These are phyloP conservation scores for Warburgia ugandensis DNA, from an alignment of 164 flowering plant species.

Conservation along the genomic window DNA sequence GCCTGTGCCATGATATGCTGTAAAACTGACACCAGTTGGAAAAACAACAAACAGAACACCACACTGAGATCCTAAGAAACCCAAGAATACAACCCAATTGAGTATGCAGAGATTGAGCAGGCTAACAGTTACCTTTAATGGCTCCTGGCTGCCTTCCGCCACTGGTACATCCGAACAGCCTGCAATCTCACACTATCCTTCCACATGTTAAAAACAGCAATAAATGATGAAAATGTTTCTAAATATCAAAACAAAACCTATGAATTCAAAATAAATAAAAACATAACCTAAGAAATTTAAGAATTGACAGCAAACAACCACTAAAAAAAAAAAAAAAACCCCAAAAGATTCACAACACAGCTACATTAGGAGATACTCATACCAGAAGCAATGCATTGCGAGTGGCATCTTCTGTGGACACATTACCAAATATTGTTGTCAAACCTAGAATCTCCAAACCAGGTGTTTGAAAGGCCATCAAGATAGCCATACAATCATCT, in stretches of 20 bases:
- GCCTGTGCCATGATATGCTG: too few species aligned
- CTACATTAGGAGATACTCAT: slow-evolving; percentile 18
- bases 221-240: slow-evolving; percentile 33
- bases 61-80: too few species aligned
- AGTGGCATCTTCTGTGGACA: slow-evolving; percentile 68
- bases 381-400: slow-evolving; percentile 92
- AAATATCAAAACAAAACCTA: slow-evolving; percentile 1
- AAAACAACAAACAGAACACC: too few species aligned
- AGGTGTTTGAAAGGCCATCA: slow-evolving; percentile 91
- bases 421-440: slow-evolving; percentile 90
- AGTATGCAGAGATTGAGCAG: too few species aligned
- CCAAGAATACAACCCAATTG: too few species aligned
- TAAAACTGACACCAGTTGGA: too few species aligned
- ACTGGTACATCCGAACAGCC: slow-evolving; percentile 73
- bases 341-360: too few species aligned
- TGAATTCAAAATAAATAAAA: not conserved
- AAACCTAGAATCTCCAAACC: slow-evolving; percentile 75
- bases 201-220: slow-evolving; percentile 36
- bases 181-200: slow-evolving; percentile 99
- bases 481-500: slow-evolving; percentile 97
- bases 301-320: not conserved
- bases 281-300: not conserved
- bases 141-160: slow-evolving; percentile 80
- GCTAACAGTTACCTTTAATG: slow-evolving; percentile 78
- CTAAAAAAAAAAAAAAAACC: too few species aligned